These are phyloP conservation scores for Sarocladiaceae sp. DNA, from an alignment of 2,329 filamentous ascomycete species.

Conservation along the genomic window DNA sequence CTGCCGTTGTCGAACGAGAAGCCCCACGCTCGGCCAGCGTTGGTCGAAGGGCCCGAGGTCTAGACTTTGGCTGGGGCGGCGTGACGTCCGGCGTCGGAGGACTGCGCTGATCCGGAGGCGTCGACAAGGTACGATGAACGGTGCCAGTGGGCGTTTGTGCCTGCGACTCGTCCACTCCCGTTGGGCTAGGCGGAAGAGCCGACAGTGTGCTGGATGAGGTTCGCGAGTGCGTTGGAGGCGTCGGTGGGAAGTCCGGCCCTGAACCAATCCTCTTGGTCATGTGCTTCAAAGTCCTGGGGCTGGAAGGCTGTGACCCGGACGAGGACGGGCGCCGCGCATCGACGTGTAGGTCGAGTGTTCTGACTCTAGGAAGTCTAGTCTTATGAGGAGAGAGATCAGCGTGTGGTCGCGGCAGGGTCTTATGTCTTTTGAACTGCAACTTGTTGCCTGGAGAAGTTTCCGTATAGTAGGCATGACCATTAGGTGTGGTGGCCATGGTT, in stretches of 20 bases:
- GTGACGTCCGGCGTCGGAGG: constrained; percentile 72
- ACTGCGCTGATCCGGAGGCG: constrained; percentile 59
- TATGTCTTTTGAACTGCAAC: constrained; percentile 40
- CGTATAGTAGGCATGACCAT: constrained; percentile 21
- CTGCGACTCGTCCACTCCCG: constrained; percentile 19
- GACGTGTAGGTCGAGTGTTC: constrained; percentile 17
- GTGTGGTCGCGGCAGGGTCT: constrained; percentile 32
- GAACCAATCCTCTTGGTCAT: constrained; percentile 34
- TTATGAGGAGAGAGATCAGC: constrained; percentile 18
- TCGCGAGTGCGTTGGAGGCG: constrained; percentile 54
- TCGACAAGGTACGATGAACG: constrained; percentile 36
- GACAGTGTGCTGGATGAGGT: constrained; percentile 48
- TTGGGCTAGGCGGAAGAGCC: constrained; percentile 35
- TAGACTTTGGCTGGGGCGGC: constrained; percentile 49
- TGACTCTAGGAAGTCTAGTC: constrained; percentile 18
- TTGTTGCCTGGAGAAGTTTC: constrained; percentile 22
- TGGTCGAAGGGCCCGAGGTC: constrained; percentile 40
- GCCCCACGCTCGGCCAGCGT: constrained; percentile 39
- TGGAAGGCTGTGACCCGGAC: constrained; percentile 27
- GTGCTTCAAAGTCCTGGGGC: constrained; percentile 33
- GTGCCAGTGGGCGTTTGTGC: background rate
- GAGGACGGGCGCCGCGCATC: constrained; percentile 21
- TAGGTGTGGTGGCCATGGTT: constrained; percentile 26
- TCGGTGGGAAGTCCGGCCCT: constrained; percentile 52
- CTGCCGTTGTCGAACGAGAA: constrained; percentile 49